phyloP scores from a whole-genome alignment of 225 moss, liverwort and hornwort genomes.

The Pleurozium schreberi region DNA sequence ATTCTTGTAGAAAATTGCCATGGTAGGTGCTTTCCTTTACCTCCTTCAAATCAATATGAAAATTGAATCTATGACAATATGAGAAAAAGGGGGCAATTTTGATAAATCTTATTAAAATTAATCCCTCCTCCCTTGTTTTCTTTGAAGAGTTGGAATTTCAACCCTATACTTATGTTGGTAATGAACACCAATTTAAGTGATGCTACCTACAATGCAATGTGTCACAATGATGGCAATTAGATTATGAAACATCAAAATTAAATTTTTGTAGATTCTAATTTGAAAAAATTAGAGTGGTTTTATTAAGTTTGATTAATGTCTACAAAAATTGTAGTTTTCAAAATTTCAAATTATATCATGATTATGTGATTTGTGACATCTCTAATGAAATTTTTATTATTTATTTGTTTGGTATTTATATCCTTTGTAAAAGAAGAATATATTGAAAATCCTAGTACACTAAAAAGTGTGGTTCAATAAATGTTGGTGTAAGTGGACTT shows the following conservation, averaged over 20 bases:
- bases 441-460: neutral
- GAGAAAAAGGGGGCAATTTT: neutral
- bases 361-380: neutral
- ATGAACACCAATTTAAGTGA: neutral
- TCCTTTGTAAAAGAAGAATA: neutral
- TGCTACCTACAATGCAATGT: neutral
- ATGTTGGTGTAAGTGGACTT: too few species aligned
- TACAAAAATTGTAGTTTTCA: neutral
- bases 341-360: neutral
- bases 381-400: neutral
- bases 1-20: neutral
- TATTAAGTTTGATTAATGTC: neutral
- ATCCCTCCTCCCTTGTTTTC: neutral
- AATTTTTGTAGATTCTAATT: neutral
- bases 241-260: neutral
- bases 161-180: neutral
- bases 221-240: neutral
- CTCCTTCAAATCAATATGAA: neutral
- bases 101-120: neutral
- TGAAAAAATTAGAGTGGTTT: neutral
- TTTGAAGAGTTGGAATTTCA: neutral
- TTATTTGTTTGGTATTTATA: neutral
- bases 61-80: neutral
- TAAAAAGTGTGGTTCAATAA: rapidly evolving
- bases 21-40: neutral